Percentiles rank a stretch among this genome's conserved stretches.
Evolutionary conservation across 805 yeast species (phyloP).

Genomic region (Lachancea nothofagi): DNA sequence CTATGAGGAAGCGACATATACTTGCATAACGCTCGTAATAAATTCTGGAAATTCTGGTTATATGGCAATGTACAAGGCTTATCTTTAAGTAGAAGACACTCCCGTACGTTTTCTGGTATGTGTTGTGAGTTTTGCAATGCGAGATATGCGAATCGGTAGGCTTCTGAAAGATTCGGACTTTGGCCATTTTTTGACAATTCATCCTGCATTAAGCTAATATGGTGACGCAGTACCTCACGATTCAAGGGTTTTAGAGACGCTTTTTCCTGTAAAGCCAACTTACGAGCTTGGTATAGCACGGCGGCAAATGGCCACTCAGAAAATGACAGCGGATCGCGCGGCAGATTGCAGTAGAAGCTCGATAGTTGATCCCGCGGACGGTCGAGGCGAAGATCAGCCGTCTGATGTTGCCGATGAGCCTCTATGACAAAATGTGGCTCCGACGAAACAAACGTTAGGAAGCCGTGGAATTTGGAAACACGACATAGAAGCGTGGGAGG

Average conservation of each 20-base stretch:
- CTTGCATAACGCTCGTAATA: conserved; percentile 46
- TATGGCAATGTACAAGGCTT: neutral
- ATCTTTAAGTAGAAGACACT: conserved; percentile 5
- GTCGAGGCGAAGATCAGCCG: conserved; percentile 63
- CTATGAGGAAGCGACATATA: conserved; percentile 39
- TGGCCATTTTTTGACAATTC: neutral
- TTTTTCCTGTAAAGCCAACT: neutral
- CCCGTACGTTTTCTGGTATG: conserved; percentile 17
- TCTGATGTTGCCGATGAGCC: conserved; percentile 55
- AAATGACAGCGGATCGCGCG: neutral
- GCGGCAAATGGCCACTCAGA: conserved; percentile 69
- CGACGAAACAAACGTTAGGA: conserved; percentile 43
- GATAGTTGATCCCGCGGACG: conserved; percentile 67
- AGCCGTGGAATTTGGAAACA: conserved; percentile 62
- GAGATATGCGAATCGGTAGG: conserved; percentile 40
- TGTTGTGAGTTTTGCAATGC: conserved; percentile 17
- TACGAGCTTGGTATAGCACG: conserved; percentile 48
- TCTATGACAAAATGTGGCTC: conserved; percentile 65
- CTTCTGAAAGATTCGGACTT: conserved; percentile 47
- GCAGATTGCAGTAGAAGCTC: conserved; percentile 39
- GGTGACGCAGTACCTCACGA: neutral
- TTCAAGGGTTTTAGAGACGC: neutral
- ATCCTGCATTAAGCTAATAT: neutral
- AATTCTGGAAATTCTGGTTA: conserved; percentile 18
- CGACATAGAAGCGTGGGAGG: conserved; percentile 52